Conservation (phyloP, 2,329 filamentous ascomycete species). For the Orbilia blumenaviensis region DNA sequence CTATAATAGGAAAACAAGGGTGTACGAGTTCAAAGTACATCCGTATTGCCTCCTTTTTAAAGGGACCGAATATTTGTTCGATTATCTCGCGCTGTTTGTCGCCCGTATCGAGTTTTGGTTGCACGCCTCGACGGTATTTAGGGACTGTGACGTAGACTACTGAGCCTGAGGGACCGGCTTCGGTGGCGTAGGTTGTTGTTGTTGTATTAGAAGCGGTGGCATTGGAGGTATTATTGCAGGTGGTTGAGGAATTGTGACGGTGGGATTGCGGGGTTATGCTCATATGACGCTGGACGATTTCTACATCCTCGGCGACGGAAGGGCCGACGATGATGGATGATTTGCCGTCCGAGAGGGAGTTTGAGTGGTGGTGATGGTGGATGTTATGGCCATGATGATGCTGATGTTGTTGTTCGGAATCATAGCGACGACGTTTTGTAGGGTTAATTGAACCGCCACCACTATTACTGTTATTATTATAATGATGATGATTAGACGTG, state of each 20-base stretch:
- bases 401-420: background rate
- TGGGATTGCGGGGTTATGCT: slow-evolving; percentile 39
- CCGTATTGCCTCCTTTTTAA: slow-evolving; percentile 65
- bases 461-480: no score
- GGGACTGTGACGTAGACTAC: slow-evolving; percentile 59
- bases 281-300: slow-evolving; percentile 61
- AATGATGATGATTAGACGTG: no score
- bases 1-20: slow-evolving; percentile 70
- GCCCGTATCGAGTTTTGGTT: slow-evolving; percentile 61
- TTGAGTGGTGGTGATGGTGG: slow-evolving; percentile 39
- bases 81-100: slow-evolving; percentile 67
- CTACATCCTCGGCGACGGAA: slow-evolving; percentile 69
- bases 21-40: slow-evolving; percentile 67
- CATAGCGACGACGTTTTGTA: slow-evolving; percentile 41
- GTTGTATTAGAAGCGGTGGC: no score
- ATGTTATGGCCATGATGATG: slow-evolving; percentile 58
- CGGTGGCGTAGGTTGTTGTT: slow-evolving; percentile 27
- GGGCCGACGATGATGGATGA: slow-evolving; percentile 69
- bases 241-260: slow-evolving; percentile 14
- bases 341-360: no score
- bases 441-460: background rate
- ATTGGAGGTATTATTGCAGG: no score
- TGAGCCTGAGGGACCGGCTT: slow-evolving; percentile 63
- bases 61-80: slow-evolving; percentile 70
- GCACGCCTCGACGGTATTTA: slow-evolving; percentile 60